These are phyloP conservation scores for Sporobolomyces roseus DNA, from an alignment of 768 basidiomycete species.

Conservation along the genomic window DNA sequence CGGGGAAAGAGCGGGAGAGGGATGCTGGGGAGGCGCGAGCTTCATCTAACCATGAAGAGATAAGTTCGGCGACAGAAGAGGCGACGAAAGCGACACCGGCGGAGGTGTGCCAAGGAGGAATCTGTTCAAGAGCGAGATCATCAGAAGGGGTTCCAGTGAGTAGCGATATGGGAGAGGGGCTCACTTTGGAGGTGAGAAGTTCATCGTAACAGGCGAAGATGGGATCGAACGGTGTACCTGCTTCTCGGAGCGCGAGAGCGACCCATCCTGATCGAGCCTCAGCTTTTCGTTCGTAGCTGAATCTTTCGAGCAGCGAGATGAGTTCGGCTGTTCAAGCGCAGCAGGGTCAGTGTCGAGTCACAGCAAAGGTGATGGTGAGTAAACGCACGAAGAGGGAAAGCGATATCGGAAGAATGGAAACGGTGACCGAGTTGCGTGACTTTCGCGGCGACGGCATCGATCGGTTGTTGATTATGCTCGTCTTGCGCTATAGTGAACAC, in stretches of 20 bases:
- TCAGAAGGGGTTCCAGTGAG: background rate
- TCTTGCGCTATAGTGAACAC: slow-evolving; percentile 22
- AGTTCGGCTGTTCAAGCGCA: slow-evolving; percentile 60
- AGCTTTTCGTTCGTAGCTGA: slow-evolving; percentile 61
- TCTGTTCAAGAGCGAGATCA: background rate
- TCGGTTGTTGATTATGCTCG: slow-evolving; percentile 49
- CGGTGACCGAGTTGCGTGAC: slow-evolving; percentile 72
- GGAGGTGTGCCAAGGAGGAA: slow-evolving; percentile 44
- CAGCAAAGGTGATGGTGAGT: background rate
- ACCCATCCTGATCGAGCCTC: slow-evolving; percentile 74
- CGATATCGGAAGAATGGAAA: slow-evolving; percentile 85
- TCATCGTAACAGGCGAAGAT: slow-evolving; percentile 81
- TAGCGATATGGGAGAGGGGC: slow-evolving; percentile 20
- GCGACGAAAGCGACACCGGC: slow-evolving; percentile 46
- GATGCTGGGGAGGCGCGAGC: slow-evolving; percentile 24
- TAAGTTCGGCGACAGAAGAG: slow-evolving; percentile 45
- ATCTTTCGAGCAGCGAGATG: slow-evolving; percentile 68
- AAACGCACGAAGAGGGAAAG: slow-evolving; percentile 76
- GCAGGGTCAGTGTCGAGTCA: background rate
- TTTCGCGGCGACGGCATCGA: slow-evolving; percentile 63
- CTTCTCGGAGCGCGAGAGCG: slow-evolving; percentile 70
- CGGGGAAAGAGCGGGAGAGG: slow-evolving; percentile 45
- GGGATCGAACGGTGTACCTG: slow-evolving; percentile 71
- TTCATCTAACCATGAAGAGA: slow-evolving; percentile 46
- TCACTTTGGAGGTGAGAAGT: slow-evolving; percentile 82